Evolutionary conservation across 1,139 yeast species (phyloP).

Genomic region (Barnettozyma hawaiiensis): DNA sequence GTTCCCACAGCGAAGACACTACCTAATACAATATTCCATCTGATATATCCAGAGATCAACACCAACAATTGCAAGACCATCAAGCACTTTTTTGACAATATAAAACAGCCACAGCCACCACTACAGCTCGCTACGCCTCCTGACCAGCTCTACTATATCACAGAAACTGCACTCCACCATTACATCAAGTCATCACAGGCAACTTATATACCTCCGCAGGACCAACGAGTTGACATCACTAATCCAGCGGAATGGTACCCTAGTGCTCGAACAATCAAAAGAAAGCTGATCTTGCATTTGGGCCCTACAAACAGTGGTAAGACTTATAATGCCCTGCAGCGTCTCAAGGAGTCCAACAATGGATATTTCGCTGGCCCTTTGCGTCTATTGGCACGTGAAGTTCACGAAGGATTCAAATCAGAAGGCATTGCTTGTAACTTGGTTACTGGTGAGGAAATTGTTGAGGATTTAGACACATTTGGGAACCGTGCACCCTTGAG

Average conservation of each 20-base stretch:
- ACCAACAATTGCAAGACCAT: not conserved
- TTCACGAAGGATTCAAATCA: conserved; percentile 70
- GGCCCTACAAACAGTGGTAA: conserved; percentile 99
- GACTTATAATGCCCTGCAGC: conserved; percentile 74
- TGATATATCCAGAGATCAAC: not conserved
- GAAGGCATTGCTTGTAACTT: conserved; percentile 72
- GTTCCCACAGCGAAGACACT: conserved; percentile 8
- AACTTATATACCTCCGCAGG: conserved; percentile 27
- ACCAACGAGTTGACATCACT: conserved; percentile 39
- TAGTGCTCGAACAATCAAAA: conserved; percentile 69
- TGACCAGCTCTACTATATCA: conserved; percentile 10
- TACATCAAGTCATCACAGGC: conserved; percentile 13
- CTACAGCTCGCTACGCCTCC: not conserved
- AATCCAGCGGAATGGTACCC: conserved; percentile 90
- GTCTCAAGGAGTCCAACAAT: conserved; percentile 58
- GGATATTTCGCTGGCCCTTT: conserved; percentile 97
- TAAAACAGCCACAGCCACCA: not conserved
- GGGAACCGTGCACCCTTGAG: conserved; percentile 72
- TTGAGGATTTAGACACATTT: conserved; percentile 57
- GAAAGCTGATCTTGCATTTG: conserved; percentile 82
- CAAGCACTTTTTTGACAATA: not conserved
- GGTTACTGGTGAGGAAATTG: conserved; percentile 89
- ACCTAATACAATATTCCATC: conserved; percentile 5
- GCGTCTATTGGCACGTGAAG: conserved; percentile 83
- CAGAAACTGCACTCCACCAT: conserved; percentile 14